A percentile compares a stretch with the other conserved stretches of the same genome.
These are phyloP conservation scores for Ulota crispa DNA, from an alignment of 225 moss, liverwort and hornwort species.

Conservation along the genomic window DNA sequence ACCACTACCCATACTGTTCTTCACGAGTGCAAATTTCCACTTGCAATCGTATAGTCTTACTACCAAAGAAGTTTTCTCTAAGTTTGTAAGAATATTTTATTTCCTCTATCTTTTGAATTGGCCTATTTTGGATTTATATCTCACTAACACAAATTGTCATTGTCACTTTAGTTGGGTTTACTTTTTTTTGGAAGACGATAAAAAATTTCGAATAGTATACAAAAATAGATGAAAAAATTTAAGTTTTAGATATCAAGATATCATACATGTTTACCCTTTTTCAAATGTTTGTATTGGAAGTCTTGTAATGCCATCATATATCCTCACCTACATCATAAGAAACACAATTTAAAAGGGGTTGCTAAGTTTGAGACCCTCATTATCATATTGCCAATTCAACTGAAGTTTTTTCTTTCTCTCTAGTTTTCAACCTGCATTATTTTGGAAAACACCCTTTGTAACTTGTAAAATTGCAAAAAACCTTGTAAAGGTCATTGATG, in stretches of 20 bases:
- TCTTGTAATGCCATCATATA: conserved; percentile 66
- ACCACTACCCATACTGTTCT: too few relatives aligned
- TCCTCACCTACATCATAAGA: conserved; percentile 39
- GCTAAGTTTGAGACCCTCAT: background rate
- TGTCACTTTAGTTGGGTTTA: accelerated
- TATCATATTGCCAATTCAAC: too few relatives aligned
- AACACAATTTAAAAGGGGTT: background rate
- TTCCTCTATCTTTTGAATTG: too few relatives aligned
- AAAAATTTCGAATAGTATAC: background rate
- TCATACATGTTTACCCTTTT: conserved; percentile 64
- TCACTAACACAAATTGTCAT: too few relatives aligned
- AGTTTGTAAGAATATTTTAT: too few relatives aligned
- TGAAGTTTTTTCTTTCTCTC: background rate
- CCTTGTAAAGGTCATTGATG: too few relatives aligned
- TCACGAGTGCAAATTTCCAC: too few relatives aligned
- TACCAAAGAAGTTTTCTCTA: too few relatives aligned
- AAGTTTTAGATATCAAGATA: background rate
- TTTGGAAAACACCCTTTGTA: too few relatives aligned
- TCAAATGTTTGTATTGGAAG: conserved; percentile 46
- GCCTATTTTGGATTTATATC: too few relatives aligned
- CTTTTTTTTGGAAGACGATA: background rate
- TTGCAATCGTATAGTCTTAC: too few relatives aligned
- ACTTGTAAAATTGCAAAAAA: too few relatives aligned
- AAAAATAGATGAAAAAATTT: background rate
- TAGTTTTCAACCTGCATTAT: background rate